Percentiles rank a stretch among this genome's conserved stretches.
These are phyloP conservation scores for Clitoria ternatea DNA, from an alignment of 306 rosid genomes.

Conservation along the genomic window DNA sequence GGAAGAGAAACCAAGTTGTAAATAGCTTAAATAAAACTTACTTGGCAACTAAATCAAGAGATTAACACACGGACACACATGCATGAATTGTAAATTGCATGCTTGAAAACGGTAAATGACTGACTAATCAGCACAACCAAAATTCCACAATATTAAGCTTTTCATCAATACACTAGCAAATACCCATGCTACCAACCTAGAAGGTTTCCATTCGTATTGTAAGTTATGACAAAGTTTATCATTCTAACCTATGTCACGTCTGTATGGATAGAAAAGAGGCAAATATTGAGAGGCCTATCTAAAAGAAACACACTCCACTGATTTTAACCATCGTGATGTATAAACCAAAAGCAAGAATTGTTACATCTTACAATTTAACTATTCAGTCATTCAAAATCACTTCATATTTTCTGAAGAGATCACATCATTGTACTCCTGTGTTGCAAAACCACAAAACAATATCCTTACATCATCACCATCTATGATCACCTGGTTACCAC, in stretches of 20 bases:
- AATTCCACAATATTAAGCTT: neutral
- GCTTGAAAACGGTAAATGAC: neutral
- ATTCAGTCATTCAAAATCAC: neutral
- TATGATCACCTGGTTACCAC: neutral
- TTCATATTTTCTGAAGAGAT: neutral
- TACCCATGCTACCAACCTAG: neutral
- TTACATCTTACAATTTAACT: neutral
- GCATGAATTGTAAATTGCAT: neutral
- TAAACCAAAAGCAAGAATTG: neutral
- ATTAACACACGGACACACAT: neutral
- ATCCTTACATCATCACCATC: slow-evolving; percentile 14
- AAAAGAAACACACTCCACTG: neutral
- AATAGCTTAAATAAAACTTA: neutral
- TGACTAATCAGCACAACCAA: neutral
- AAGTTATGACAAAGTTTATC: neutral
- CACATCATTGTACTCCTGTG: neutral
- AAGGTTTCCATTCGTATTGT: neutral
- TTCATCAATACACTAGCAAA: neutral
- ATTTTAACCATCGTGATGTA: neutral
- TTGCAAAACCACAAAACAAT: neutral
- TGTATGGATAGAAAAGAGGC: neutral
- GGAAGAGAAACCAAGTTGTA: neutral
- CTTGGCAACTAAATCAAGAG: neutral
- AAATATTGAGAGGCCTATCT: neutral
- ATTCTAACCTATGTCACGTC: neutral